phyloP scores from a whole-genome alignment of 2,329 filamentous ascomycete genomes.

The Didymella exigua region DNA sequence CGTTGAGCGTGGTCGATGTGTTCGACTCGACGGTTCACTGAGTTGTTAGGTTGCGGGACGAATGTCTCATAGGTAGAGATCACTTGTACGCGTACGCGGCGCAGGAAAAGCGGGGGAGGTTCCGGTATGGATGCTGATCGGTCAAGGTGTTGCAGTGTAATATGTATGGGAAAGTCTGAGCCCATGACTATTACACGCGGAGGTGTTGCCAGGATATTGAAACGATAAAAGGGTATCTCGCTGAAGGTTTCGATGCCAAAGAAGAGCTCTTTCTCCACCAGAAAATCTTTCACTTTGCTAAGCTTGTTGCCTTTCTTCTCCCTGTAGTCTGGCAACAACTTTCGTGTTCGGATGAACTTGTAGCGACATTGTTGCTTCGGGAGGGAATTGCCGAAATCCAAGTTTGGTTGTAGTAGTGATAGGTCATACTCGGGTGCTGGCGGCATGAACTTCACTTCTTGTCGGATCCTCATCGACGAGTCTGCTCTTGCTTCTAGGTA shows the following conservation, averaged over 20 bases:
- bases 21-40: constrained; percentile 10
- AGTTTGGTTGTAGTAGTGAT: constrained; percentile 22
- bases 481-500: constrained; percentile 23
- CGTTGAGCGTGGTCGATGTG: constrained; percentile 12
- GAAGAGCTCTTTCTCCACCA: constrained; percentile 31
- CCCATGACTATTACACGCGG: constrained; percentile 30
- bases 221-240: constrained; percentile 31
- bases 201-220: constrained; percentile 30
- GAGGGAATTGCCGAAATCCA: constrained; percentile 20
- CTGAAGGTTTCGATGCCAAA: constrained; percentile 26
- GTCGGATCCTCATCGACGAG: constrained; percentile 8
- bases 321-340: constrained; percentile 26
- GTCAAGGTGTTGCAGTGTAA: constrained; percentile 32
- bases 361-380: constrained; percentile 27
- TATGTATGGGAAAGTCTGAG: constrained; percentile 17
- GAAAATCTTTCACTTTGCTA: constrained; percentile 27
- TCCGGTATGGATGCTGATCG: constrained; percentile 30
- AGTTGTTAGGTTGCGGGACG: constrained; percentile 17
- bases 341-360: constrained; percentile 32
- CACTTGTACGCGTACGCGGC: constrained; percentile 31
- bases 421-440: constrained; percentile 24
- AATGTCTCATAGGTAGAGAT: constrained; percentile 21
- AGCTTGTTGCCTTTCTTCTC: constrained; percentile 24
- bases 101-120: constrained; percentile 32
- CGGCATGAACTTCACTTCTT: constrained; percentile 16